A percentile compares a stretch with the other conserved stretches of the same genome.
Evolutionary conservation across 345 rosid genomes (phyloP).

Genomic region (Anastatica hierochuntica): DNA sequence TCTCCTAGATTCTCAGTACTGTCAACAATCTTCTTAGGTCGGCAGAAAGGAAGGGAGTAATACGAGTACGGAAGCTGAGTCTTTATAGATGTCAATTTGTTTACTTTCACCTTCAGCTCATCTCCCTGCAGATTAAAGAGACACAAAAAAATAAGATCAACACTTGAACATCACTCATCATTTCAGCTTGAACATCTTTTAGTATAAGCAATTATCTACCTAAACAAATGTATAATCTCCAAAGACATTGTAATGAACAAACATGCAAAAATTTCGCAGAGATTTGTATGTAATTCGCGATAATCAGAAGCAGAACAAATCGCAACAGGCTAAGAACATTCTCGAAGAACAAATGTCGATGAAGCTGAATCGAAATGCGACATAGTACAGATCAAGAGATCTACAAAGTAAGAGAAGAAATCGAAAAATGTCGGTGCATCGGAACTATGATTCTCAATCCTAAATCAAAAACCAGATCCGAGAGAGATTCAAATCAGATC

Average conservation of each 20-base stretch:
- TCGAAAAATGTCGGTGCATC: slow-evolving; percentile 12
- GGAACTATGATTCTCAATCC: neutral
- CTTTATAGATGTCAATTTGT: slow-evolving; percentile 83
- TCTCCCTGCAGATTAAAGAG: slow-evolving; percentile 46
- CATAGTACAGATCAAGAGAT: slow-evolving; percentile 22
- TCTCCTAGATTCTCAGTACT: slow-evolving; percentile 99
- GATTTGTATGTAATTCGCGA: no score
- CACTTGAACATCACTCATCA: neutral
- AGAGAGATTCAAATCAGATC: slow-evolving; percentile 25
- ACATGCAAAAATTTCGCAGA: no score
- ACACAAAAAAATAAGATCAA: neutral
- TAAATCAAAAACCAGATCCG: slow-evolving; percentile 11
- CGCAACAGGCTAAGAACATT: neutral
- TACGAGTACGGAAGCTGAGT: slow-evolving; percentile 94
- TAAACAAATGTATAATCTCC: no score
- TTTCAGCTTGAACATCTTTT: neutral
- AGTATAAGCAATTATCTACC: neutral
- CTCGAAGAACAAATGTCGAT: neutral
- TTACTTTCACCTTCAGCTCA: slow-evolving; percentile 77
- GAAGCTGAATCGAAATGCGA: no score
- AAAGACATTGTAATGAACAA: no score
- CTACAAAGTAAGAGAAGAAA: neutral
- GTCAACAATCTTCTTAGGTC: slow-evolving; percentile 70
- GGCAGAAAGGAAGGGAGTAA: slow-evolving; percentile 72
- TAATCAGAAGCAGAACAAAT: neutral